These are phyloP conservation scores for Durio zibethinus DNA, from an alignment of 345 rosid genomes.

Conservation along the genomic window DNA sequence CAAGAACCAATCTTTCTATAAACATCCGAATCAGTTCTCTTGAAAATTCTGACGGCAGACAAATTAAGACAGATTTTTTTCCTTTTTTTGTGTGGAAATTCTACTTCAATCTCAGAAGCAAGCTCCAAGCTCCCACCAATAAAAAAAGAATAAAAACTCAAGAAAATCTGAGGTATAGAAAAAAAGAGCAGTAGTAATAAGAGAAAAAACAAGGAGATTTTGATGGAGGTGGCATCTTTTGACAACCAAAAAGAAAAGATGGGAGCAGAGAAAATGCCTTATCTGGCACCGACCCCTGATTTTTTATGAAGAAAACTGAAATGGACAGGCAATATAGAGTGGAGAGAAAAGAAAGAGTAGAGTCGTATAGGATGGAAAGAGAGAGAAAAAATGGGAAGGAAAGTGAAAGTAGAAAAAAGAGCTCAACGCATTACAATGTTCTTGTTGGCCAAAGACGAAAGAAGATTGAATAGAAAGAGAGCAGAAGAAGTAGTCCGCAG, in stretches of 20 bases:
- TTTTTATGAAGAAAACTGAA: constrained; percentile 22
- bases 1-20: neutral
- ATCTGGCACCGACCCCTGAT: constrained; percentile 55
- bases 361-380: neutral
- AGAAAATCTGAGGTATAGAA: neutral
- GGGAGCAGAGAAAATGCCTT: constrained; percentile 17
- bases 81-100: neutral
- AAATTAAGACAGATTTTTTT: neutral
- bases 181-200: neutral
- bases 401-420: constrained; percentile 21
- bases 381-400: constrained; percentile 17
- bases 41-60: neutral
- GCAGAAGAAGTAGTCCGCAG: constrained; percentile 10
- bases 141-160: neutral
- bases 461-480: constrained; percentile 1
- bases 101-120: constrained; percentile 1
- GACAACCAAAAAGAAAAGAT: constrained; percentile 33
- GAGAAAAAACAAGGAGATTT: constrained; percentile 14
- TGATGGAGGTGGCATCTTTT: constrained; percentile 33
- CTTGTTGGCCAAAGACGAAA: constrained; percentile 12
- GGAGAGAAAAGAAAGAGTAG: neutral
- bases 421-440: constrained; percentile 19
- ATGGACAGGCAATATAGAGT: constrained; percentile 40
- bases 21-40: neutral
- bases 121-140: constrained; percentile 8